These are phyloP conservation scores for Euphrasia arctica DNA, from an alignment of 305 asterid species.

Conservation along the genomic window DNA sequence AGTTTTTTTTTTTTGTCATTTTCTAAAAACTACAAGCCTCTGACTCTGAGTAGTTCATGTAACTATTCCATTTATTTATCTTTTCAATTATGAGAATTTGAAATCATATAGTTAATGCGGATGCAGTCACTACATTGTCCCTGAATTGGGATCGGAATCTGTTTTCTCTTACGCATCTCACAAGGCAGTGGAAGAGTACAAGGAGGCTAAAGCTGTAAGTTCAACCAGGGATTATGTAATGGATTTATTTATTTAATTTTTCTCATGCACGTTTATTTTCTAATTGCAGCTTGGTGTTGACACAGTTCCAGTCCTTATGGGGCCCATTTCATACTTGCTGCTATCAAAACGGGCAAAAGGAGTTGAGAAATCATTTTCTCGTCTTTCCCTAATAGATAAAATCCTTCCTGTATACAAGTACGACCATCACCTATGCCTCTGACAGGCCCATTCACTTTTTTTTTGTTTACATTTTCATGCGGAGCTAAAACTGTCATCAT, in stretches of 20 bases:
- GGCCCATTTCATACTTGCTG: constrained; percentile 61
- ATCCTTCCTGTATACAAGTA: constrained; percentile 69
- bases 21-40: too few species aligned
- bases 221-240: constrained; percentile 6
- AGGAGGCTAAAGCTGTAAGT: constrained; percentile 63
- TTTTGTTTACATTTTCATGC: background rate
- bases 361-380: constrained; percentile 50
- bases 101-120: constrained; percentile 13
- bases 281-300: constrained; percentile 55
- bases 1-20: background rate
- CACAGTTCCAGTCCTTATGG: constrained; percentile 61
- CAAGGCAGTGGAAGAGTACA: constrained; percentile 62
- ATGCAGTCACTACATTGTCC: constrained; percentile 62
- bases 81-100: background rate
- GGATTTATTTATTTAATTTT: constrained; percentile 3
- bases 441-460: constrained; percentile 3
- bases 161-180: constrained; percentile 50
- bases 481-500: constrained; percentile 12
- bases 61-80: constrained; percentile 7
- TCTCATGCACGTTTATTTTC: constrained; percentile 10
- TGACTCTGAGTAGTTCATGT: too few species aligned
- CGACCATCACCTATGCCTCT: constrained; percentile 25
- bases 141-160: constrained; percentile 56
- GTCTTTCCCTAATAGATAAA: constrained; percentile 53
- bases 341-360: constrained; percentile 61